Base-by-base conservation (phyloP, 768 basidiomycete species). In the Pisolithus albus region DNA sequence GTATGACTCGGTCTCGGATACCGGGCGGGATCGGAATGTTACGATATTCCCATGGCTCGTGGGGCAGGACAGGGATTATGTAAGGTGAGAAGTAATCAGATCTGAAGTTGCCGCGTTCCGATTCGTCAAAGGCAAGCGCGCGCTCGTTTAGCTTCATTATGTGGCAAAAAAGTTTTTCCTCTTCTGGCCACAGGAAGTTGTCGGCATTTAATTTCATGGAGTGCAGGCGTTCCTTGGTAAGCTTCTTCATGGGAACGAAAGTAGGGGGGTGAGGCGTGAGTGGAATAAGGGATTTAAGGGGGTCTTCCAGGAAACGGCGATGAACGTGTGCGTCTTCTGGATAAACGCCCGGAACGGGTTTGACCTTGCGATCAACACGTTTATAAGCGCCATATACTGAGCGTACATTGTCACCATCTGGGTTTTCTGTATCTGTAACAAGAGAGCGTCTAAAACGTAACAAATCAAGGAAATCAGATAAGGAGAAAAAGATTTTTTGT, bases 31-130 rank as follows among this genome's bases (percentile, higher is more conserved):
- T 23, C 21, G 4, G 21, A 23, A 23, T 4, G 21, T 23, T 23
- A 23, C 21, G 21, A 23, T 23, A 23, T 23, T 23, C 21, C 64
- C 68, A 72, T 0, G 66, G 73, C 0, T 37, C 59, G 53, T 75
- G 74, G 6, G 54, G 49, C 0, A 74, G 49, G 2, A 64, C 63
- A 0, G 68, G 68, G 6, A 72, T 67, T 0, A 60, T 56, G 5
- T 69, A 23, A 23, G 21, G 21, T 23, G 21, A 2, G 21, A 23
- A 23, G 21, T 23, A 23, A 4, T 23, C 21, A 23, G 21, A 23
- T 23, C 21, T 23, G 21, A 23, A 23, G 4, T 23, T 23, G 21
- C 21, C 21, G 1, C 21, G 21, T 23, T 23, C 21, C 21, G 4
- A 23, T 23, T 23, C 4, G 21, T 23, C 21, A 23, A 23, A 50